These are phyloP conservation scores for Globisporangium takayamanum DNA, from an alignment of 352 stramenopile species.

Conservation along the genomic window DNA sequence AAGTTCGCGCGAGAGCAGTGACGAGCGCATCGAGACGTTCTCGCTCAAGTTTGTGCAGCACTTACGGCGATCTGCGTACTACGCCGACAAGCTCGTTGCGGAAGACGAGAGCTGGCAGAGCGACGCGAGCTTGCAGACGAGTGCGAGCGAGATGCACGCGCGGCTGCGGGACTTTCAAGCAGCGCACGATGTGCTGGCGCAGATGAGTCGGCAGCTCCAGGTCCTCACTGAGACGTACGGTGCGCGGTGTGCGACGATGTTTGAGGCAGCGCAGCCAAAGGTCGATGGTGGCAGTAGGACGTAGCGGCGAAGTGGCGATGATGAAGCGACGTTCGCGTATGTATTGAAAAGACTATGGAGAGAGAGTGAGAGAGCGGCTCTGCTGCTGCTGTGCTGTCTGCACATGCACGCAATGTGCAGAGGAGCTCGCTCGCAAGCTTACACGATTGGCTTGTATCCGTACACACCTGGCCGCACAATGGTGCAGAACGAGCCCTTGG, in stretches of 20 bases:
- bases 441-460: conserved; percentile 10
- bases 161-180: conserved; percentile 31
- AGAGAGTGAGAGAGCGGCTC: neutral
- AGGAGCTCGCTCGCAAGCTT: neutral
- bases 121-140: conserved; percentile 31
- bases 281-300: neutral
- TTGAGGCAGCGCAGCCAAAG: conserved; percentile 8
- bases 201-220: conserved; percentile 34
- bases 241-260: conserved; percentile 20
- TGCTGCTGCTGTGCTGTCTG: neutral
- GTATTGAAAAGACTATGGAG: neutral
- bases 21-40: conserved; percentile 40
- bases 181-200: conserved; percentile 30
- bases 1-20: conserved; percentile 18
- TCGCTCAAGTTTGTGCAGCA: conserved; percentile 66
- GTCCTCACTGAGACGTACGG: conserved; percentile 25
- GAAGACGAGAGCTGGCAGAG: conserved; percentile 45
- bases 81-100: conserved; percentile 54
- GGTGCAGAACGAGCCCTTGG: conserved; percentile 8
- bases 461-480: conserved; percentile 9
- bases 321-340: too few species aligned
- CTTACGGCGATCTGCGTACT: conserved; percentile 45
- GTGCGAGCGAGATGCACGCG: conserved; percentile 17
- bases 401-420: too few species aligned
- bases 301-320: neutral